phyloP scores from a whole-genome alignment of 2,329 filamentous ascomycete species.

The Macroventuria anomochaeta region DNA sequence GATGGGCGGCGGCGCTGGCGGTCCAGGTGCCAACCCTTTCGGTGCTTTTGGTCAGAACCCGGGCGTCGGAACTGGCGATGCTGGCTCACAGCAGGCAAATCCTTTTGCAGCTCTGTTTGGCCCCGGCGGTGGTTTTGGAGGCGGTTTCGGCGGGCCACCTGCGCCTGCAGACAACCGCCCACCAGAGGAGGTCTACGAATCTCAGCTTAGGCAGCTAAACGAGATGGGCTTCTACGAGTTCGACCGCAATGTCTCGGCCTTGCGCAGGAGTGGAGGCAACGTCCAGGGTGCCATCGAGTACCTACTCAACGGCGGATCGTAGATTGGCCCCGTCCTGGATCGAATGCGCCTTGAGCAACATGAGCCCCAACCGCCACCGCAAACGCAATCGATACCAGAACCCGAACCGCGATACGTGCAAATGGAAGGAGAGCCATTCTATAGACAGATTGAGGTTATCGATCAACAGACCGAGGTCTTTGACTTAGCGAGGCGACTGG shows the following conservation, averaged over 20 bases:
- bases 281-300: conserved; percentile 91
- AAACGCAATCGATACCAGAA: not conserved
- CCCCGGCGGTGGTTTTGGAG: conserved; percentile 52
- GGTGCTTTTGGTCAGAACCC: conserved; percentile 57
- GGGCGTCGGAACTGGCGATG: conserved; percentile 40
- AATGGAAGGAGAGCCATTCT: not conserved
- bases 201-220: conserved; percentile 90
- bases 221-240: conserved; percentile 99
- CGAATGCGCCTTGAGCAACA: conserved; percentile 8
- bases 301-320: conserved; percentile 54
- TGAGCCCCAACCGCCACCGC: not conserved
- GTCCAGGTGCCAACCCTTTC: conserved; percentile 46
- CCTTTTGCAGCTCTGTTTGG: conserved; percentile 54
- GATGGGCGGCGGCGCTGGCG: conserved; percentile 59
- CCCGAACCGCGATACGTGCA: not conserved
- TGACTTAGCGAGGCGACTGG: not conserved
- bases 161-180: conserved; percentile 79
- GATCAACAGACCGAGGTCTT: not conserved
- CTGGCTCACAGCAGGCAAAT: conserved; percentile 34
- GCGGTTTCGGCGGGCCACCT: conserved; percentile 46
- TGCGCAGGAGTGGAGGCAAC: conserved; percentile 87
- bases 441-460: not conserved
- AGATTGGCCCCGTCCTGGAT: conserved; percentile 20
- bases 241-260: conserved; percentile 85
- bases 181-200: conserved; percentile 90